Evolutionary conservation across 768 basidiomycete species (phyloP), one percentile per base, ranked within the genome.

Genomic region (Boletus patriciae): DNA sequence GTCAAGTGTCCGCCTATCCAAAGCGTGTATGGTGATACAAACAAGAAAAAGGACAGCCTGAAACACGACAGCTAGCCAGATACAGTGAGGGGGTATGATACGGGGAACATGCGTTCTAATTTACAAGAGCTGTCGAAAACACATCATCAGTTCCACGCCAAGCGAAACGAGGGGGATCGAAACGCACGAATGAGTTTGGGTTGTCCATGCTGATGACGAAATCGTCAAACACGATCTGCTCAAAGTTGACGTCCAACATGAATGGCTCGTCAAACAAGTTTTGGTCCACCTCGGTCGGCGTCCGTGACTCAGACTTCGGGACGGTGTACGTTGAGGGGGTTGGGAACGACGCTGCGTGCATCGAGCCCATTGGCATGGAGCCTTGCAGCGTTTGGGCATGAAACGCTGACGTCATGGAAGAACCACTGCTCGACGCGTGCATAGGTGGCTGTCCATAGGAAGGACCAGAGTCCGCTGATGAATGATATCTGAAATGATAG

Each of bases 401-500:
- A 45, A 54, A 59, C 10, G 50, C 18, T 54, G 71, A 58, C 58
- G 63, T 67, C 45, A 59, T 19, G 16, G 67, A 43, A 36, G 56
- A 52, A 37, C 59, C 38, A 21, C 50, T 12, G 3, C 55, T 54
- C 41, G 62, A 44, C 59, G 62, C 21, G 57, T 38, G 49, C 55
- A 56, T 45, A 25, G 57, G 42, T 16, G 63, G 36, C 37, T 60
- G 57, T 54, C 46, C 57, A 45, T 46, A 54, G 25, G 53, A 38
- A 3, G 60, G 15, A 46, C 59, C 18, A 55, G 62, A 23, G 29
- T 52, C 46, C 33, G 60, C 33, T 25, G 62, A 46, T 21, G 61
- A 29, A 1, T 72, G 66, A 58, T 80, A 84, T 31, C 69, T 74
- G 71, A 86, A 86, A 62, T 78, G 80, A 68, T 85, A 86, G 52